These are phyloP conservation scores for Lipomyces chichibuensis DNA, from an alignment of 805 yeast species.

Conservation along the genomic window DNA sequence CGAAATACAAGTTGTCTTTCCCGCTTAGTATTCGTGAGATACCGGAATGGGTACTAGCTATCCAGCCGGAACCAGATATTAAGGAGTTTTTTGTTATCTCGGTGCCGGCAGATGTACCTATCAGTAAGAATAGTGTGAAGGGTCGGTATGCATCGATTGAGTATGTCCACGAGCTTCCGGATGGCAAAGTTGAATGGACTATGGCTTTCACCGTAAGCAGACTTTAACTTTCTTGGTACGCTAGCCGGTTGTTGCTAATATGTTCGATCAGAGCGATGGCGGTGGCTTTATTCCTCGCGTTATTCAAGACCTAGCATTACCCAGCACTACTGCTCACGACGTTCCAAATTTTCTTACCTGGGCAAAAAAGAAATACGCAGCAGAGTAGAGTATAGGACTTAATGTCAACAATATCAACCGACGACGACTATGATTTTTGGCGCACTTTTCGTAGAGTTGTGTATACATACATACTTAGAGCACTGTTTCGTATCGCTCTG, in stretches of 20 bases:
- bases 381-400: background rate
- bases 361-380: constrained; percentile 36
- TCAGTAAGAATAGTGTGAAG: constrained; percentile 33
- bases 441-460: background rate
- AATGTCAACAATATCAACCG: background rate
- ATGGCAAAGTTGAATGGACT: constrained; percentile 44
- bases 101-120: constrained; percentile 42
- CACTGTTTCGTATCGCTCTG: background rate
- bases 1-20: constrained; percentile 44
- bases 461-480: background rate
- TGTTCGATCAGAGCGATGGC: constrained; percentile 43
- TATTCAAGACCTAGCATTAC: constrained; percentile 44
- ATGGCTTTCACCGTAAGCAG: constrained; percentile 45
- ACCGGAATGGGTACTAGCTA: constrained; percentile 44
- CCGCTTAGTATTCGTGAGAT: constrained; percentile 45
- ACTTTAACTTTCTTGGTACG: background rate
- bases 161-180: constrained; percentile 37
- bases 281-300: constrained; percentile 47
- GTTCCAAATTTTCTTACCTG: constrained; percentile 44
- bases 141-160: constrained; percentile 47
- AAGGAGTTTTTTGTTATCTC: constrained; percentile 45
- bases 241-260: background rate
- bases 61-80: constrained; percentile 39
- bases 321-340: constrained; percentile 44
- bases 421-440: too few relatives aligned